These are phyloP conservation scores for Phaseolus coccineus DNA, from an alignment of 331 rosid species.

Conservation along the genomic window DNA sequence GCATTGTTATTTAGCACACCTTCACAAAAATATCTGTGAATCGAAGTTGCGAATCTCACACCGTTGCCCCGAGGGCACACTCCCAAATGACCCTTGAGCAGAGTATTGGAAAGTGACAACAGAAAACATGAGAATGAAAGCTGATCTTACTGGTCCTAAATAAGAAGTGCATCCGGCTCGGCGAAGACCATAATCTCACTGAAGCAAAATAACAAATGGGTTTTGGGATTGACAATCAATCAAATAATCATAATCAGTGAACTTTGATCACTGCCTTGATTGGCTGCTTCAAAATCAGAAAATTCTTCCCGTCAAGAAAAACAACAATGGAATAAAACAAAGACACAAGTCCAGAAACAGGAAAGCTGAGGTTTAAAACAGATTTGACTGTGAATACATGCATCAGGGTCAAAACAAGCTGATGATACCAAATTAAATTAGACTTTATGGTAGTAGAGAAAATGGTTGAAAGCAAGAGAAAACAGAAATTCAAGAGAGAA, in stretches of 20 bases:
- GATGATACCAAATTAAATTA: not conserved
- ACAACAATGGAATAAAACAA: not conserved
- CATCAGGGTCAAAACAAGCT: not conserved
- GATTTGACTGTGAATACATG: not conserved
- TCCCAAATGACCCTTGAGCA: not conserved
- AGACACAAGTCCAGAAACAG: not conserved
- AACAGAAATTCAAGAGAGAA: not conserved
- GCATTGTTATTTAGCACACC: not conserved
- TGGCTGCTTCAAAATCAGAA: slow-evolving; percentile 8
- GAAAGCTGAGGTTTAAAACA: slow-evolving; percentile 9
- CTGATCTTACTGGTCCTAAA: not conserved
- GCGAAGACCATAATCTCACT: not conserved
- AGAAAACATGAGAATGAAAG: not conserved
- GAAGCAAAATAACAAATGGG: not conserved
- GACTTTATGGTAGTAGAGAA: not conserved
- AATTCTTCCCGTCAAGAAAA: slow-evolving; percentile 15
- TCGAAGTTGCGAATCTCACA: not conserved
- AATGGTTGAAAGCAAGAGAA: not conserved
- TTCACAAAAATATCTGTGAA: not conserved
- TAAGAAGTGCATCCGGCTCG: not conserved
- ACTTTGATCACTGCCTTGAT: not conserved
- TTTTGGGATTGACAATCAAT: not conserved
- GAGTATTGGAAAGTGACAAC: not conserved
- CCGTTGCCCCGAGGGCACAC: not conserved
- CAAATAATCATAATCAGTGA: not conserved